phyloP scores from a whole-genome alignment of 441 rosid genomes.

The Populus hybrid region DNA sequence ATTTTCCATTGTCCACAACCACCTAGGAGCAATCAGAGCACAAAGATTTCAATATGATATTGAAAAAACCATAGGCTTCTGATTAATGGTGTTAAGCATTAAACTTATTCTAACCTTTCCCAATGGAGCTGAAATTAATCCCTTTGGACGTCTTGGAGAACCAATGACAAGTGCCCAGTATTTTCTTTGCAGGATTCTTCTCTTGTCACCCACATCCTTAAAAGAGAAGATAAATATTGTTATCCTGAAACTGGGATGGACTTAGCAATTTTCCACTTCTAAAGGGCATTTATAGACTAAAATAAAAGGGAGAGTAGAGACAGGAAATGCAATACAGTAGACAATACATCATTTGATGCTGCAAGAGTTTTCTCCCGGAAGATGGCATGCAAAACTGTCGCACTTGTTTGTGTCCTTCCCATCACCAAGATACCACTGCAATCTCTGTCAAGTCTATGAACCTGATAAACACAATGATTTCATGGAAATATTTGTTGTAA shows the following conservation, averaged over 20 bases:
- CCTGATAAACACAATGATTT: slow-evolving; percentile 40
- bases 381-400: slow-evolving; percentile 73
- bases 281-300: neutral
- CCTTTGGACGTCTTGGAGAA: slow-evolving; percentile 56
- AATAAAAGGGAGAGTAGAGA: slow-evolving; percentile 2
- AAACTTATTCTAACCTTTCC: slow-evolving; percentile 54
- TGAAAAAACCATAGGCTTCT: neutral
- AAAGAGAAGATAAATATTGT: slow-evolving; percentile 1
- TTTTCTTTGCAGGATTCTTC: slow-evolving; percentile 53
- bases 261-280: neutral
- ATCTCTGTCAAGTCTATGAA: slow-evolving; percentile 94
- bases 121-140: slow-evolving; percentile 70
- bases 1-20: slow-evolving; percentile 81
- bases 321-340: neutral
- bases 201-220: slow-evolving; percentile 46
- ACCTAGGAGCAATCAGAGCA: slow-evolving; percentile 40
- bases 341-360: slow-evolving; percentile 50
- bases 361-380: slow-evolving; percentile 85
- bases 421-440: slow-evolving; percentile 90
- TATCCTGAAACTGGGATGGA: slow-evolving; percentile 7
- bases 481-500: neutral
- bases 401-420: slow-evolving; percentile 84
- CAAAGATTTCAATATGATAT: neutral
- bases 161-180: slow-evolving; percentile 93
- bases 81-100: slow-evolving; percentile 3